Base-by-base conservation (phyloP, 2,329 filamentous ascomycete genomes). In the Penicillium sp. region DNA sequence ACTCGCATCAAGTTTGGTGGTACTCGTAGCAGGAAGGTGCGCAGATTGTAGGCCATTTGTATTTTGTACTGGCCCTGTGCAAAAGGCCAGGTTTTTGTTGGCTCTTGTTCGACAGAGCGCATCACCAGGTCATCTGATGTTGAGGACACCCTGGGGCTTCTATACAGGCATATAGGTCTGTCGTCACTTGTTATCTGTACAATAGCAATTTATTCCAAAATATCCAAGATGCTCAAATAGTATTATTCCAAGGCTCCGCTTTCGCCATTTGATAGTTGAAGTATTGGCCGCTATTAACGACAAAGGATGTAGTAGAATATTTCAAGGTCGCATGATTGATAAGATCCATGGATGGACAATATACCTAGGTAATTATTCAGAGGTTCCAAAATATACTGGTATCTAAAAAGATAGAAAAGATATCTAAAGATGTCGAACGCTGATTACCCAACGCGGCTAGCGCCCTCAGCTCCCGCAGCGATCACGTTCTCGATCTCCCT, bases 1-100 rank as follows among this genome's bases (percentile, higher is more conserved):
- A 97, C 91, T 45, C 86, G 86, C 62, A 71, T 97, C 69, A 98
- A 98, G 77, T 95, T 97, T 76, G 93, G 90, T 72, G 94, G 93
- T 64, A 88, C 87, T 31, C 87, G 90, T 70, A 91, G 89, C 74
- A 80, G 79, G 69, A 87, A 84, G 67, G 85, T 84, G 31, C 90
- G 90, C 71, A 85, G 93, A 74, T 72, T 97, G 74, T 85, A 59
- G 40, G 27, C 23, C 22, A 8, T 11, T 24, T 42, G 31, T 36
- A 16, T 13, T 40, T 6, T 32, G 29, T 22, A 20, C 9, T 13
- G 3, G 8, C 8, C 4, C 20, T 23, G 26, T 22, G 24, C 16
- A 34, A 6, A 14, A 9, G 9, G 23, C 37, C 42, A 34, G 26
- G 40, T 5, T 42, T 42, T 40, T 44, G 18, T 7, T 23, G 23